phyloP scores from a whole-genome alignment of 139 green algal species.

The Chlamydomonas applanata region DNA sequence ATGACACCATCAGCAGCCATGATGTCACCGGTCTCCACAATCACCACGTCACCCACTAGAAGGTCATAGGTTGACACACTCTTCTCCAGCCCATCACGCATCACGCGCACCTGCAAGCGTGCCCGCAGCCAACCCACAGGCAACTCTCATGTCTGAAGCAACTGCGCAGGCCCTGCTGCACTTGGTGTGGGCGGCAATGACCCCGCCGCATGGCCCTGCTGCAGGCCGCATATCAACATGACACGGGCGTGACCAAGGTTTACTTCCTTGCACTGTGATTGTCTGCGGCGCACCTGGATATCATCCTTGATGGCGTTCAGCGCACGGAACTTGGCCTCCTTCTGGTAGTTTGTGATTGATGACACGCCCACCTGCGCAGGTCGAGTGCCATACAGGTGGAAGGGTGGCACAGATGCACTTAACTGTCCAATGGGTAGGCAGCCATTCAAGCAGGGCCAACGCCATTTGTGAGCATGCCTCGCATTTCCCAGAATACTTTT shows the following conservation, averaged over 20 bases:
- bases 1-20: slow-evolving; percentile 78
- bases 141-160: background rate
- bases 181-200: no score
- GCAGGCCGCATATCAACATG: background rate
- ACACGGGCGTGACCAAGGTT: no score
- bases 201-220: background rate
- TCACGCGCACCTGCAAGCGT: slow-evolving; percentile 56
- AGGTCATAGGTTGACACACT: slow-evolving; percentile 56
- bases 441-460: no score
- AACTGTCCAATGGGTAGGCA: no score
- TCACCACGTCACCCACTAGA: slow-evolving; percentile 78
- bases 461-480: no score
- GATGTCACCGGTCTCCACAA: slow-evolving; percentile 84
- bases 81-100: slow-evolving; percentile 51
- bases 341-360: slow-evolving; percentile 80
- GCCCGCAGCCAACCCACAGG: background rate
- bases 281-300: slow-evolving; percentile 41
- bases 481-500: no score
- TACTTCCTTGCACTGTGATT: background rate
- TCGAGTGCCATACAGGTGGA: no score
- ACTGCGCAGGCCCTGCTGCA: background rate
- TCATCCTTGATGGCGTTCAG: slow-evolving; percentile 68
- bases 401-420: no score
- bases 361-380: no score
- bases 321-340: slow-evolving; percentile 84